A percentile compares a stretch with the other conserved stretches of the same genome.
phyloP scores from a whole-genome alignment of 495 filamentous ascomycete genomes.

The Tirmania nivea region DNA sequence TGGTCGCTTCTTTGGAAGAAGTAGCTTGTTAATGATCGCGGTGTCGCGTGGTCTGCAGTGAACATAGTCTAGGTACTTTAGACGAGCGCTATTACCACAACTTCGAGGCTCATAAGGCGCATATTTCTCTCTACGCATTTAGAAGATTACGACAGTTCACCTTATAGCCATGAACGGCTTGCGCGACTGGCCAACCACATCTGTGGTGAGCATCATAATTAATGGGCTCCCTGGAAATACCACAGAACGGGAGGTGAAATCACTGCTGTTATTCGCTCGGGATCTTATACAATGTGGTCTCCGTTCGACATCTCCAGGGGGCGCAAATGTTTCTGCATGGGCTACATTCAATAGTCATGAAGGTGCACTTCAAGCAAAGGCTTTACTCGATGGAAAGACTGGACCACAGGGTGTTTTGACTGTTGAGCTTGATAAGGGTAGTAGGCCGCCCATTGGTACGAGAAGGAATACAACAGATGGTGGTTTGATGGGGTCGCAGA shows the following conservation, averaged over 20 bases:
- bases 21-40: too few species aligned
- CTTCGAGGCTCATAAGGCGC: too few species aligned
- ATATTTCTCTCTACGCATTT: too few species aligned
- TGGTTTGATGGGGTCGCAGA: background rate
- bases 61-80: too few species aligned
- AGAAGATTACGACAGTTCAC: too few species aligned
- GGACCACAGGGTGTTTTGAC: conserved; percentile 1
- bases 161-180: background rate
- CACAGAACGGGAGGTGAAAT: conserved; percentile 12
- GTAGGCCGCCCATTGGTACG: background rate
- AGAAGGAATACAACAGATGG: background rate
- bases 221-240: conserved; percentile 9
- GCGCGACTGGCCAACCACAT: background rate
- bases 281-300: conserved; percentile 11
- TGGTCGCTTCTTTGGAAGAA: too few species aligned
- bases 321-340: conserved; percentile 3
- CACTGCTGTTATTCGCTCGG: conserved; percentile 12
- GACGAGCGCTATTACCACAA: too few species aligned
- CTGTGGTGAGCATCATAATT: conserved; percentile 5
- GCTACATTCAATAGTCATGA: conserved; percentile 12
- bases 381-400: conserved; percentile 11
- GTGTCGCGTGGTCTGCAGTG: too few species aligned
- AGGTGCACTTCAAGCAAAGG: conserved; percentile 11
- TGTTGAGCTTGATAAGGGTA: background rate
- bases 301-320: conserved; percentile 1